These are phyloP conservation scores for Gossypium sturtianum DNA, from an alignment of 345 rosid genomes.

Conservation along the genomic window DNA sequence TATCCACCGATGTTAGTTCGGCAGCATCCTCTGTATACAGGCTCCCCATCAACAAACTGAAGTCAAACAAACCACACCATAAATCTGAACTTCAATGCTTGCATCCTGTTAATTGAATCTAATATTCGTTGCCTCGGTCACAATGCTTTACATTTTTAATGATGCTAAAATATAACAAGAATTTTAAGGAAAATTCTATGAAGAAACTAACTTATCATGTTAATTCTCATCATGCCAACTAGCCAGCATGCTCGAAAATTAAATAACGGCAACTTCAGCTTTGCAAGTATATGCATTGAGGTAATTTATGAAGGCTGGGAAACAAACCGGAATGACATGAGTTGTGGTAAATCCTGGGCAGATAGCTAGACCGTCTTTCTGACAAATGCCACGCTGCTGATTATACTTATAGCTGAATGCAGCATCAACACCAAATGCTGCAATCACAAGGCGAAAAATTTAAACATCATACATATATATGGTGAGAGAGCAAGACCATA, in stretches of 20 bases:
- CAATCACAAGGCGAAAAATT: conserved; percentile 7
- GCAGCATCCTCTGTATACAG: conserved; percentile 69
- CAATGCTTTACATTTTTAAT: not conserved
- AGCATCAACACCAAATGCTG: conserved; percentile 96
- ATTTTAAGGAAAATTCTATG: not conserved
- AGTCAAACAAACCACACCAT: not conserved
- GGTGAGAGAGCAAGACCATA: not conserved
- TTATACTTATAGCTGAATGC: conserved; percentile 94
- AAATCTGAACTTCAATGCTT: not conserved
- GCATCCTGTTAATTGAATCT: not conserved
- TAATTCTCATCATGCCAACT: not conserved
- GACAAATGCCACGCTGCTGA: conserved; percentile 70
- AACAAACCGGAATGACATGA: conserved; percentile 76
- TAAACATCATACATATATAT: conserved; percentile 6
- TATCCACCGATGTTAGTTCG: conserved; percentile 89
- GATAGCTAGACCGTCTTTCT: conserved; percentile 74
- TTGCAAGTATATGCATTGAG: conserved; percentile 1
- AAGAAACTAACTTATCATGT: not conserved
- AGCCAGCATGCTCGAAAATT: not conserved
- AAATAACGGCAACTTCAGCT: not conserved
- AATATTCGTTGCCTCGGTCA: not conserved
- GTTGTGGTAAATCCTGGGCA: conserved; percentile 86
- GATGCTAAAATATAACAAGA: not conserved
- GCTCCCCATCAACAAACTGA: conserved; percentile 85
- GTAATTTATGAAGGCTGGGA: not conserved